Evolutionary conservation across 352 stramenopile species (phyloP).

Genomic region (Thraustotheca clavata): DNA sequence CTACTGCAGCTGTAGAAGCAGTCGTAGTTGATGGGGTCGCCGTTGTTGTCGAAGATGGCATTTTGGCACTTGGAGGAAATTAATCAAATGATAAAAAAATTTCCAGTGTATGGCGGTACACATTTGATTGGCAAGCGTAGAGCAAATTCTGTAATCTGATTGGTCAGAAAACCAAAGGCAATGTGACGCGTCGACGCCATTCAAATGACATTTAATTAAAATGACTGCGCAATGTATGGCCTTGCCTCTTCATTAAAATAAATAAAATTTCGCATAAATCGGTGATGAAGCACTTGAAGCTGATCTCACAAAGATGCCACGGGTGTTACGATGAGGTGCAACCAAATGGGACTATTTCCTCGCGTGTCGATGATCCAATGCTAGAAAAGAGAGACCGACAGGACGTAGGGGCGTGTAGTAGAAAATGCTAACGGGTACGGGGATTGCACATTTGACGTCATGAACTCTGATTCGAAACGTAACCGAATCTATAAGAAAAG

Average conservation of each 20-base stretch:
- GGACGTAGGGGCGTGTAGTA: too few species aligned
- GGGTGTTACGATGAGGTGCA: constrained; percentile 3
- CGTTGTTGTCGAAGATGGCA: background rate
- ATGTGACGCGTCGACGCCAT: background rate
- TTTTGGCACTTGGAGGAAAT: background rate
- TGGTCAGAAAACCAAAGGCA: constrained; percentile 15
- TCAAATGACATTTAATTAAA: constrained; percentile 1
- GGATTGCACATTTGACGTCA: too few species aligned
- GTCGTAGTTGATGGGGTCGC: background rate
- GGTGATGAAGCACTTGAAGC: background rate
- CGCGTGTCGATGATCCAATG: too few species aligned
- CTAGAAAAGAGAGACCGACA: too few species aligned
- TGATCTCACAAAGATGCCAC: too few species aligned
- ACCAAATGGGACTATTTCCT: too few species aligned
- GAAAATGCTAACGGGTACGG: too few species aligned
- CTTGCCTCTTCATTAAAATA: too few species aligned
- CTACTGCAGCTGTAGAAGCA: background rate
- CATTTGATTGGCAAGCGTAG: constrained; percentile 3
- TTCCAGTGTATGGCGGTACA: background rate
- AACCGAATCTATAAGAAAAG: too few species aligned
- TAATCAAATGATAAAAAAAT: background rate
- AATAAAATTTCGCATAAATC: constrained; percentile 7
- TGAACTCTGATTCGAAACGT: too few species aligned
- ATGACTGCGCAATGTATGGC: too few species aligned
- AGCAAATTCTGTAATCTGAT: background rate